Conservation (phyloP, 306 rosid species). For the Pterocarpus santalinus region DNA sequence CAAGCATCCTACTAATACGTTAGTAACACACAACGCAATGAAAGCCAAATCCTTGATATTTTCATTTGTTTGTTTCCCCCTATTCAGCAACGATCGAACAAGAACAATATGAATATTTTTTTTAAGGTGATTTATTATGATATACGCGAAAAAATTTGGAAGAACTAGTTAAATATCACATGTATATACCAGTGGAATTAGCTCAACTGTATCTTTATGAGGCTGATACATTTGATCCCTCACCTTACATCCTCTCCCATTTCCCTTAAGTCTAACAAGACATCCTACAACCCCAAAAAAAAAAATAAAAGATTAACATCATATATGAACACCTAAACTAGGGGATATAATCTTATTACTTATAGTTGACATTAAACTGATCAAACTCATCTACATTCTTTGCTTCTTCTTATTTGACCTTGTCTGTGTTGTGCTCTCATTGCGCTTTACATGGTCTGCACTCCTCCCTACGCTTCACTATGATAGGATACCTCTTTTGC, state of each 20-base stretch:
- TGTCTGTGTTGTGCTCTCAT: not conserved
- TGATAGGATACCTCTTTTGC: constrained; percentile 87
- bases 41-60: too few relatives aligned
- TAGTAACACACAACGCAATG: too few relatives aligned
- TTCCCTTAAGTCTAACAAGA: constrained; percentile 2
- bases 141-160: not conserved
- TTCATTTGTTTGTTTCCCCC: too few relatives aligned
- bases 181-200: not conserved
- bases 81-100: not conserved
- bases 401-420: not conserved
- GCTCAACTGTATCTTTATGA: not conserved
- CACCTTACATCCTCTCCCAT: constrained; percentile 27
- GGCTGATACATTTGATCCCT: not conserved
- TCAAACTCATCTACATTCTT: constrained; percentile 44
- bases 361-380: constrained; percentile 11
- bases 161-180: not conserved
- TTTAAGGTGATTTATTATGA: not conserved
- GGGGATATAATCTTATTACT: constrained; percentile 22
- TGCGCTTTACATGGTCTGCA: not conserved
- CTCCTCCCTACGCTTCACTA: constrained; percentile 59
- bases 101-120: not conserved
- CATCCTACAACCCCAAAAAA: not conserved
- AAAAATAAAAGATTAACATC: not conserved
- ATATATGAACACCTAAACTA: constrained; percentile 30
- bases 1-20: too few relatives aligned